A percentile compares a stretch with the other conserved stretches of the same genome.
Evolutionary conservation across 192 early-diverging fungal genomes (phyloP).

Genomic region (Coemansia sp.): DNA sequence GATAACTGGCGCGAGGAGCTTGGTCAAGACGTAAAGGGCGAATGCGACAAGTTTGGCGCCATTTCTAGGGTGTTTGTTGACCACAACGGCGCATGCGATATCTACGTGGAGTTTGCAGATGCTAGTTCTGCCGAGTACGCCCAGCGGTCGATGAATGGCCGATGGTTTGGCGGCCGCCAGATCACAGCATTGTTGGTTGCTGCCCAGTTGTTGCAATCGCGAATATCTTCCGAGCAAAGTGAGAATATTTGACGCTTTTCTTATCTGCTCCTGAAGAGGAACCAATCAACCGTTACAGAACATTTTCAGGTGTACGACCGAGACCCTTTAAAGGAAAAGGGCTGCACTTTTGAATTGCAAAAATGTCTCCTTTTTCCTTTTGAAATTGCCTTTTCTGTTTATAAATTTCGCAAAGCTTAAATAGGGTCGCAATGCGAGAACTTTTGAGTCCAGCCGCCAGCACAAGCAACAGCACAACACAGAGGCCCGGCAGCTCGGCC

Average conservation of each 20-base stretch:
- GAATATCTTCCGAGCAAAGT: not conserved
- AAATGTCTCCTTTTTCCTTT: not conserved
- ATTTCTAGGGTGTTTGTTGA: constrained; percentile 77
- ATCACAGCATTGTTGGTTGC: constrained; percentile 17
- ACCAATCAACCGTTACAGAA: not conserved
- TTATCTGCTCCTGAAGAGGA: not conserved
- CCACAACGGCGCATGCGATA: constrained; percentile 65
- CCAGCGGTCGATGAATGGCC: constrained; percentile 69
- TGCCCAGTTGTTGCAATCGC: not conserved
- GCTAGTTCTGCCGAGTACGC: constrained; percentile 66
- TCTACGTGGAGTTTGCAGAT: constrained; percentile 82
- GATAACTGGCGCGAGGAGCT: constrained; percentile 82
- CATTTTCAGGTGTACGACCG: not conserved
- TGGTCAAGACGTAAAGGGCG: constrained; percentile 78
- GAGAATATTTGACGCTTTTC: not conserved
- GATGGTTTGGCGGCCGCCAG: constrained; percentile 90
- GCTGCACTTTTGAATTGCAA: not conserved
- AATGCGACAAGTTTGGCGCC: constrained; percentile 77
- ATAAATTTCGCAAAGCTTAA: not conserved
- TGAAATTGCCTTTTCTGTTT: constrained; percentile 5
- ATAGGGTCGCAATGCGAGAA: not conserved
- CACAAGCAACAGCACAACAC: not conserved
- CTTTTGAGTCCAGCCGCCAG: not conserved
- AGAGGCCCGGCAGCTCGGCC: not conserved
- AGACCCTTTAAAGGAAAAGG: not conserved